Evolutionary conservation across 768 basidiomycete genomes (phyloP).

Genomic region (Lentinula aciculospora): DNA sequence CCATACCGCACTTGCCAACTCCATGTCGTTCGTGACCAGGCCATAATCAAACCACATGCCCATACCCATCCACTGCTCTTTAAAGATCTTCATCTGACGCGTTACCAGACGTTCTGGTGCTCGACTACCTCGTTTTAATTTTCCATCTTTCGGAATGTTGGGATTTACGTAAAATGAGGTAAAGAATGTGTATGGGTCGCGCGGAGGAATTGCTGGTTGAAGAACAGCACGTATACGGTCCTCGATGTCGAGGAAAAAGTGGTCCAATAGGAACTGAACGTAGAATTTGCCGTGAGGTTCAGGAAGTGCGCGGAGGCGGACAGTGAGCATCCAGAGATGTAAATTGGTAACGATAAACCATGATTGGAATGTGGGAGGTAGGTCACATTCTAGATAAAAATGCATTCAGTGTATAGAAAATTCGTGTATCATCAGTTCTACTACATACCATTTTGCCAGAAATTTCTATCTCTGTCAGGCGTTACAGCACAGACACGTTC

Average conservation of each 20-base stretch:
- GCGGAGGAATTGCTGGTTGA: conserved; percentile 43
- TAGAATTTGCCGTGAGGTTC: conserved; percentile 57
- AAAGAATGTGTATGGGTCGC: conserved; percentile 38
- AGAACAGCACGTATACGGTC: conserved; percentile 81
- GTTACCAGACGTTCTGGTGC: conserved; percentile 78
- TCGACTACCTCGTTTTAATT: conserved; percentile 23
- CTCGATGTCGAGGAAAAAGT: conserved; percentile 94
- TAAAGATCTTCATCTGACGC: conserved; percentile 87
- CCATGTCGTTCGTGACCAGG: conserved; percentile 68
- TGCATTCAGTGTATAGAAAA: neutral
- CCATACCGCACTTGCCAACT: conserved; percentile 88
- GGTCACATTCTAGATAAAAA: conserved; percentile 54
- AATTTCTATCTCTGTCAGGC: conserved; percentile 53
- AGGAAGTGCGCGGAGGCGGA: conserved; percentile 82
- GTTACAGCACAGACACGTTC: conserved; percentile 46
- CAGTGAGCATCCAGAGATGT: conserved; percentile 87
- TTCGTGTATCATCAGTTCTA: neutral
- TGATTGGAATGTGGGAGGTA: conserved; percentile 93
- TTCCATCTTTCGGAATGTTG: conserved; percentile 25
- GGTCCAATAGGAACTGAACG: conserved; percentile 82
- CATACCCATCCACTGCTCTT: conserved; percentile 87
- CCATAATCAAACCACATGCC: conserved; percentile 76
- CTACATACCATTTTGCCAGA: conserved; percentile 65
- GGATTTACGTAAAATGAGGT: conserved; percentile 44
- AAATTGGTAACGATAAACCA: conserved; percentile 95